Conservation (phyloP, 129 eudicot species). For the Helianthus tuberosus region DNA sequence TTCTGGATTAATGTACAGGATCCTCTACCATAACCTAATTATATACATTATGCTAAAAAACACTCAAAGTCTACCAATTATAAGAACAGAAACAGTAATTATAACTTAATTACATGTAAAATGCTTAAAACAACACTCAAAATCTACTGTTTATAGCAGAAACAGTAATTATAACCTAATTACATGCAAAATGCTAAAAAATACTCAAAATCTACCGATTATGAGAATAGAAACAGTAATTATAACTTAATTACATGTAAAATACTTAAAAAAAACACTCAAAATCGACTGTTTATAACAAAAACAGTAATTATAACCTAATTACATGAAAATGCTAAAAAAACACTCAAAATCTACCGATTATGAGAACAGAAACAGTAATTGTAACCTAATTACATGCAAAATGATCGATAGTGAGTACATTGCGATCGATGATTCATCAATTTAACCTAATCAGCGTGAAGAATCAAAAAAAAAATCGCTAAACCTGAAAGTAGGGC, state of each 20-base stretch:
- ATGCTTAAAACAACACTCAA: neutral
- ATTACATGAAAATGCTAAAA: neutral
- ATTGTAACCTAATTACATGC: neutral
- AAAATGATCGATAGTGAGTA: neutral
- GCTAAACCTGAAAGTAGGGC: conserved; percentile 46
- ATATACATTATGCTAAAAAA: neutral
- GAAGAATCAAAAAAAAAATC: neutral
- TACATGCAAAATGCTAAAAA: neutral
- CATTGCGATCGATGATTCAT: neutral
- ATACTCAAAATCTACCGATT: neutral
- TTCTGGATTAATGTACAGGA: too few relatives aligned
- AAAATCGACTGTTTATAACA: neutral
- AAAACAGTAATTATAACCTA: neutral
- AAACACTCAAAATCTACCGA: neutral
- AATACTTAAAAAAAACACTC: neutral
- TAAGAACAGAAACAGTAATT: neutral
- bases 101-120: neutral
- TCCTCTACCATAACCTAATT: too few relatives aligned
- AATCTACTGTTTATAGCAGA: too few relatives aligned
- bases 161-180: neutral
- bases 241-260: conserved; percentile 6
- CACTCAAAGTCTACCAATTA: neutral
- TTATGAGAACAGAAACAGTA: conserved; percentile 7
- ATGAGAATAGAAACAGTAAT: neutral
- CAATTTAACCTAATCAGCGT: neutral